Evolutionary conservation across 2,329 filamentous ascomycete genomes (phyloP).

Genomic region (Karstenula rhodostoma): DNA sequence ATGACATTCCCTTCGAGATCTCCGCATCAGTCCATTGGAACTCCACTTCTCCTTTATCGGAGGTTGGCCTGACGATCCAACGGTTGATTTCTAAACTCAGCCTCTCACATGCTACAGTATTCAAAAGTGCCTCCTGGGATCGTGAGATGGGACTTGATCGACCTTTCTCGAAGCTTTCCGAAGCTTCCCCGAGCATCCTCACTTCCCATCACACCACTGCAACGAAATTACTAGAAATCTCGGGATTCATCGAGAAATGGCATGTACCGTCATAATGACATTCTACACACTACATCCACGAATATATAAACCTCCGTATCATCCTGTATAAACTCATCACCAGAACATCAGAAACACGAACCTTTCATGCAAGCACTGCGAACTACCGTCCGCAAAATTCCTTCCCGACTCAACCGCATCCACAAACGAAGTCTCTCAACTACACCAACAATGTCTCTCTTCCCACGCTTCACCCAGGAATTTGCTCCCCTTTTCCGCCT

Average conservation of each 20-base stretch:
- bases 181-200: slow-evolving; percentile 17
- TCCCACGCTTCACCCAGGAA: slow-evolving; percentile 52
- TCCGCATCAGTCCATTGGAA: too few relatives aligned
- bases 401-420: slow-evolving; percentile 33
- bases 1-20: too few relatives aligned
- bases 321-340: slow-evolving; percentile 24
- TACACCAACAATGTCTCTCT: slow-evolving; percentile 51
- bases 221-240: slow-evolving; percentile 5
- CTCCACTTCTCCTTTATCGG: too few relatives aligned
- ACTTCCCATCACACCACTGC: slow-evolving; percentile 12
- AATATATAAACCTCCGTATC: slow-evolving; percentile 19
- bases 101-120: too few relatives aligned
- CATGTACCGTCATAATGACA: slow-evolving; percentile 7
- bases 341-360: slow-evolving; percentile 32
- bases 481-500: slow-evolving; percentile 57
- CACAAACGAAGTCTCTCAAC: slow-evolving; percentile 37
- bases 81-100: too few relatives aligned
- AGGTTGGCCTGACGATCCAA: too few relatives aligned
- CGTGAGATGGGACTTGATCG: not conserved
- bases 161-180: slow-evolving; percentile 18
- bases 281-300: not conserved
- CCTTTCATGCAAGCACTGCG: slow-evolving; percentile 49
- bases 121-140: too few relatives aligned
- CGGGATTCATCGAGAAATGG: not conserved
- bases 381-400: slow-evolving; percentile 41